Percentiles rank a stretch among this genome's conserved stretches.
These are phyloP conservation scores for Mortierella sp. DNA, from an alignment of 371 early-diverging fungal species.

Conservation along the genomic window DNA sequence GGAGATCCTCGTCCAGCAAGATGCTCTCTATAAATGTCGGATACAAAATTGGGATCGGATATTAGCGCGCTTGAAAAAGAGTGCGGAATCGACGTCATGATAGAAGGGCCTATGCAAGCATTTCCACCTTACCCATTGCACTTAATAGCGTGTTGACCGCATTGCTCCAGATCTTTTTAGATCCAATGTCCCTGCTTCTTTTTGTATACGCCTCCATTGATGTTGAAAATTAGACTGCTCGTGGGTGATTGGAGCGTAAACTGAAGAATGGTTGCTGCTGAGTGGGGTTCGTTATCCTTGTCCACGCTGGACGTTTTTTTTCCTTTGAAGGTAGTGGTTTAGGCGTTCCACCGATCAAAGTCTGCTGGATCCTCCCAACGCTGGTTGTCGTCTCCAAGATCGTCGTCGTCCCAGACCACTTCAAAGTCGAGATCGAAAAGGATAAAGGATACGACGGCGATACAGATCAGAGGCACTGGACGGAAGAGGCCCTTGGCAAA, in stretches of 20 bases:
- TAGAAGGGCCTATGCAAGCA: not conserved
- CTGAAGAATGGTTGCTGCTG: not conserved
- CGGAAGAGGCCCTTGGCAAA: constrained; percentile 46
- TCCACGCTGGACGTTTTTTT: not conserved
- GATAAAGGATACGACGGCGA: constrained; percentile 38
- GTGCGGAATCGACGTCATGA: not conserved
- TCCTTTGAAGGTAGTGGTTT: not conserved
- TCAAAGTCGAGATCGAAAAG: constrained; percentile 47
- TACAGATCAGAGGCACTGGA: constrained; percentile 29
- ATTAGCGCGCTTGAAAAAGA: not conserved
- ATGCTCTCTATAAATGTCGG: constrained; percentile 36
- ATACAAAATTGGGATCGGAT: not conserved
- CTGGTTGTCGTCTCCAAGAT: constrained; percentile 7
- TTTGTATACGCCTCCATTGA: constrained; percentile 21
- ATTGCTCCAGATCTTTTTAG: constrained; percentile 49
- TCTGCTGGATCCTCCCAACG: constrained; percentile 34
- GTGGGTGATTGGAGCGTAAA: not conserved
- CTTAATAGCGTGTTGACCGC: constrained; percentile 53
- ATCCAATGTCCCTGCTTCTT: not conserved
- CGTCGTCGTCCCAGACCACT: constrained; percentile 51
- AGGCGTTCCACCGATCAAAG: constrained; percentile 11
- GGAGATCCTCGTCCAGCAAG: constrained; percentile 50
- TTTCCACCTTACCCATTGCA: constrained; percentile 40
- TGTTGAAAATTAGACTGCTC: not conserved
- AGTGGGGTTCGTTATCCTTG: not conserved